phyloP scores from a whole-genome alignment of 129 eudicot genomes.

The Flaveria trinervia region DNA sequence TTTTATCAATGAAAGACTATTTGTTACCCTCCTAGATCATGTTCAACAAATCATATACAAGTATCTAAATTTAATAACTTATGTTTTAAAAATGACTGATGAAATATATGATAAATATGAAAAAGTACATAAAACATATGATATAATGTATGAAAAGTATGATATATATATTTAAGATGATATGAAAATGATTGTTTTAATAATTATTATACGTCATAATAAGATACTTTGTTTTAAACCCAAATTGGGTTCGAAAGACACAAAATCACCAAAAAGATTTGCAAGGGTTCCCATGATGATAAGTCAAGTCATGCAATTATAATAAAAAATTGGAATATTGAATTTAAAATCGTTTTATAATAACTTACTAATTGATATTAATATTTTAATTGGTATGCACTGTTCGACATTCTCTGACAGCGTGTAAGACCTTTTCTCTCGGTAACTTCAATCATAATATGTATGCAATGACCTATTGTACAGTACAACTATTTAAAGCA shows the following conservation, averaged over 20 bases:
- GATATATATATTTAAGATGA: not conserved
- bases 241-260: constrained; percentile 5
- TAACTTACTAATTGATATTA: constrained; percentile 17
- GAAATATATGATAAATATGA: too few relatives aligned
- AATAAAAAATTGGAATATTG: not conserved
- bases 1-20: too few relatives aligned
- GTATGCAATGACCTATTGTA: constrained; percentile 8
- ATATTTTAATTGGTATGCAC: constrained; percentile 31
- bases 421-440: constrained; percentile 23
- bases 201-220: not conserved
- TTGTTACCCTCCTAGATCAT: too few relatives aligned
- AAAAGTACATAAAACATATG: too few relatives aligned
- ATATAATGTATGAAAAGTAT: too few relatives aligned
- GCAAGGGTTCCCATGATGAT: constrained; percentile 1
- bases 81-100: too few relatives aligned
- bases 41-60: too few relatives aligned
- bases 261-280: constrained; percentile 11
- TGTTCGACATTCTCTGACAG: constrained; percentile 60
- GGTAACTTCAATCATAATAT: constrained; percentile 29
- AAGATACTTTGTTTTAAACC: constrained; percentile 3
- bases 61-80: too few relatives aligned
- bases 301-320: not conserved
- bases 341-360: not conserved
- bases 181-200: not conserved
- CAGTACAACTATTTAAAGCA: constrained; percentile 22